Evolutionary conservation across 768 basidiomycete genomes (phyloP), one percentile per base, ranked within the genome.

Genomic region (Rossbeevera mucosa): DNA sequence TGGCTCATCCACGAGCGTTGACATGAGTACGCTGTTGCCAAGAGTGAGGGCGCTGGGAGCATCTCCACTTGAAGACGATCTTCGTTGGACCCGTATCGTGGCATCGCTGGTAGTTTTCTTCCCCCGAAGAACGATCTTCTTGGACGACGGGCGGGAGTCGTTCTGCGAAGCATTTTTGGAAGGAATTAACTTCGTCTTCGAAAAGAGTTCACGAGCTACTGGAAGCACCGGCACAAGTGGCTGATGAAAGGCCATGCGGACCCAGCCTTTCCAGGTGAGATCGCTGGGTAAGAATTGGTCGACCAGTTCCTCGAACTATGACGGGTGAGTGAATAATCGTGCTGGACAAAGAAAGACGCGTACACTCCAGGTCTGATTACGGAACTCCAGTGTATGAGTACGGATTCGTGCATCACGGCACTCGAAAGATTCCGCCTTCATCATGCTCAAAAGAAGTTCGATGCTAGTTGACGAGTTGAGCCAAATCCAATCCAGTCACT

Each of bases 371-470:
- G 88, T 89, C 62, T 87, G 84, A 58, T 91, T 90, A 52, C 82
- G 82, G 66, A 89, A 93, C 59, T 88, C 84, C 38, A 95, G 74
- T 47, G 83, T 81, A 29, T 90, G 83, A 5, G 91, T 92, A 54
- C 81, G 80, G 65, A 94, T 88, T 28, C 80, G 80, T 9, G 86
- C 88, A 57, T 89, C 86, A 18, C 80, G 82, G 55, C 85, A 91
- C 49, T 89, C 84, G 64, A 96, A 89, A 14, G 92, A 92, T 49
- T 87, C 87, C 55, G 86, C 84, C 63, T 88, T 88, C 67, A 83
- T 80, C 57, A 90, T 85, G 62, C 88, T 92, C 48, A 93, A 64
- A 44, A 91, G 69, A 18, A 92, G 68, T 57, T 87, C 80, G 43
- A 89, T 73, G 61, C 88, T 90, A 48, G 42, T 58, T 38, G 5